These are phyloP conservation scores for Aaosphaeria arxii DNA, from an alignment of 2,329 filamentous ascomycete genomes.

Conservation along the genomic window DNA sequence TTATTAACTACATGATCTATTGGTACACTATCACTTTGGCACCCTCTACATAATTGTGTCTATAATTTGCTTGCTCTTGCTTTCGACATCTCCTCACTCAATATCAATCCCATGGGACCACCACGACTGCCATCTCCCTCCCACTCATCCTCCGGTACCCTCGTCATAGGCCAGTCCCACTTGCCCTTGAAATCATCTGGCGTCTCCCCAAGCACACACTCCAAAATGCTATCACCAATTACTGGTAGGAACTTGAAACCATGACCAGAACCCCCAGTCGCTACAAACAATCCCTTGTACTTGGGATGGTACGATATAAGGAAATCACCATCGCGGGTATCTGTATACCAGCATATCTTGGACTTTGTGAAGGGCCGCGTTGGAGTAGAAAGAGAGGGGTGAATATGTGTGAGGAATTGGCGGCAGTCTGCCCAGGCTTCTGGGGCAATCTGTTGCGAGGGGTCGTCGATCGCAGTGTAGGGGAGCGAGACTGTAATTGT, in stretches of 20 bases:
- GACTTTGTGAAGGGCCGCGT: slow-evolving; percentile 45
- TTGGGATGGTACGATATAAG: slow-evolving; percentile 52
- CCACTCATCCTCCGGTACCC: slow-evolving; percentile 35
- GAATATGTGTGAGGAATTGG: slow-evolving; percentile 26
- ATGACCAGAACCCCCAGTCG: slow-evolving; percentile 61
- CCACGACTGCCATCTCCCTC: slow-evolving; percentile 37
- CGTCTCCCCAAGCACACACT: slow-evolving; percentile 45
- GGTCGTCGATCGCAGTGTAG: slow-evolving; percentile 52
- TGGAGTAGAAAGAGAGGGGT: slow-evolving; percentile 21
- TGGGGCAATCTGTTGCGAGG: slow-evolving; percentile 24
- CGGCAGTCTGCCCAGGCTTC: slow-evolving; percentile 32
- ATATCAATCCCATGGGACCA: slow-evolving; percentile 35
- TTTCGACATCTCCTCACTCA: slow-evolving; percentile 41
- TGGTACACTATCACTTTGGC: too few relatives aligned
- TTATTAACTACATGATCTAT: too few relatives aligned
- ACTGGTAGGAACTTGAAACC: slow-evolving; percentile 62
- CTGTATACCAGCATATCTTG: slow-evolving; percentile 56
- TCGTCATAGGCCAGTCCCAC: slow-evolving; percentile 54
- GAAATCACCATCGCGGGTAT: slow-evolving; percentile 55
- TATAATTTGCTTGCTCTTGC: background rate
- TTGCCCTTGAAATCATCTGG: slow-evolving; percentile 56
- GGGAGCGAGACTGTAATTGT: slow-evolving; percentile 49
- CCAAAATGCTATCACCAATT: slow-evolving; percentile 54
- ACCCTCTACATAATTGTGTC: too few relatives aligned
- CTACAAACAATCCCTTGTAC: slow-evolving; percentile 54